Evolutionary conservation across 2,329 filamentous ascomycete species (phyloP), one percentile per base, ranked within the genome.

Genomic region (Venturia pyrina): DNA sequence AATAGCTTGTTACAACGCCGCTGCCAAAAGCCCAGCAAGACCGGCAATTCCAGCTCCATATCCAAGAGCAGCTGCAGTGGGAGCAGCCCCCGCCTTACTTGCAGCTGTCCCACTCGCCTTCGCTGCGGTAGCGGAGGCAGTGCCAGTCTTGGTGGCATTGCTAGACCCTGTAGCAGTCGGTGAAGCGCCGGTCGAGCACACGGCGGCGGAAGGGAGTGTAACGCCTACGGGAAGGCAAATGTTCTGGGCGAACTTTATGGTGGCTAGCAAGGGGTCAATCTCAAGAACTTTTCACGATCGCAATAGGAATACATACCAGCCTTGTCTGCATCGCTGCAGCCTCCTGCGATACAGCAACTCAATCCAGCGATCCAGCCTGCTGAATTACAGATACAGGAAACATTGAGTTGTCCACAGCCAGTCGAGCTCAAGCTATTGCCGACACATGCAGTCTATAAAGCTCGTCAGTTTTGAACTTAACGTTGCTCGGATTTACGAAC

Each of bases 371-470:
- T 75, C 43, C 77, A 71, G 3, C 68, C 68, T 2, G 65, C 67
- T 71, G 77, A 78, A 34, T 68, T 69, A 70, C 78, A 80, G 68
- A 80, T 78, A 70, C 78, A 80, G 44, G 72, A 70, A 63, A 79
- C 73, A 62, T 79, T 75, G 66, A 79, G 68, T 6, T 70, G 67
- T 48, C 68, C 66, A 70, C 78, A 80, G 64, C 72, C 73, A 17
- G 66, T 65, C 28, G 60, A 43, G 53, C 75, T 76, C 43, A 76
- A 75, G 65, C 70, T 70, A 68, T 67, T 71, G 46, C 73, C 73
- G 21, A 78, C 74, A 68, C 78, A 80, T 53, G 68, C n/a, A 17
- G 53, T 64, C 48, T 64, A 60, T 24, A n/a, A 46, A 17, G 24
- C 5, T 43, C 3, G 46, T 57, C 44, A 56, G 44, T 44, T 59